Base-by-base conservation (phyloP, 2,329 filamentous ascomycete genomes). In the Beauveria caledonica region DNA sequence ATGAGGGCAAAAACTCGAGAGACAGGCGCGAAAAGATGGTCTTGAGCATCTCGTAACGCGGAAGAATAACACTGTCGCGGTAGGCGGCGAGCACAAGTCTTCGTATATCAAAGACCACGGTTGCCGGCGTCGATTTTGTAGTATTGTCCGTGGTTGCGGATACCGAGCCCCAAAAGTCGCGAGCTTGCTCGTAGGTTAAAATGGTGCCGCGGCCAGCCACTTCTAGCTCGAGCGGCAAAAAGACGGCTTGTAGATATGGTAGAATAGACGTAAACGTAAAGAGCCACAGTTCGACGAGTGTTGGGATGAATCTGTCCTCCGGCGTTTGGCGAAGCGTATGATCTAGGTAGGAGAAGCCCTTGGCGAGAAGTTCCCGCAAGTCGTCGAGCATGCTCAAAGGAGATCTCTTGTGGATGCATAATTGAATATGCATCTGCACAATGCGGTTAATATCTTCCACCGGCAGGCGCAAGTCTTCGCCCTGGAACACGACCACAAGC, bases 171-270 rank as follows among this genome's bases (percentile, higher is more conserved):
- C 93, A 97, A 68, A 97, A 96, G 62, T 97, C 93, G 45, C 86
- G 85, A 5, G 92, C 89, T 73, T 95, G 88, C 5, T 90, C 86
- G 0, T 83, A 73, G 0, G 82, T 86, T 82, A 97, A 87, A 60
- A 97, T 82, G 0, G 85, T 79, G 17, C 94, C 94, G 51, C 83
- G 83, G 6, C 93, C 94, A 58, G 90, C 87, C 70, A 99, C 96
- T 71, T 99, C 94, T 11, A 96, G 83, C 69, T 99, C 94, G 1
- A 99, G 77, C 0, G 92, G 94, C 1, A 99, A 77, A 70, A 99
- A 97, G 1, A 97, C 92, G 1, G 93, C 92, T 76, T 97, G 93
- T 67, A 99, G 86, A 69, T 96, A 97, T 0, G 94, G 94, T 5
- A 97, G 76, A 42, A 97, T 90, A 7, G 85, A 89, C 3, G 91